Percentiles rank a stretch among this genome's conserved stretches.
Evolutionary conservation across 164 flowering plant genomes (phyloP).

Genomic region (Amborella trichopoda): DNA sequence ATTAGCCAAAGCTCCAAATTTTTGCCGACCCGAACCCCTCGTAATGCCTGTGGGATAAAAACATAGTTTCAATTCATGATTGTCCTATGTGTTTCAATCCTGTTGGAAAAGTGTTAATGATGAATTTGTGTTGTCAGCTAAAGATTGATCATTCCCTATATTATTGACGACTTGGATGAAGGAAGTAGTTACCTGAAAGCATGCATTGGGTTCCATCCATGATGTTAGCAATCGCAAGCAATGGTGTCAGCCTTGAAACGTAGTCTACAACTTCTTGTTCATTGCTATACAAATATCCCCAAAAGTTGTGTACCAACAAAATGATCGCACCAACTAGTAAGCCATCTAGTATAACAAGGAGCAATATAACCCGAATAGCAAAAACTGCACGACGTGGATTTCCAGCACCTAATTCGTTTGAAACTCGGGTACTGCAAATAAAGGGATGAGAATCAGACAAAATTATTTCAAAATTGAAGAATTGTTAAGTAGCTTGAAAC

Average conservation of each 20-base stretch:
- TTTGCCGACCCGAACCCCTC: slow-evolving; percentile 92
- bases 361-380: slow-evolving; percentile 22
- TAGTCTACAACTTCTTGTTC: slow-evolving; percentile 30
- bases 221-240: slow-evolving; percentile 27
- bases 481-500: not conserved
- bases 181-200: slow-evolving; percentile 45
- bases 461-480: not conserved
- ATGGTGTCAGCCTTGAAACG: slow-evolving; percentile 23
- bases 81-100: too few relatives aligned
- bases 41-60: slow-evolving; percentile 42
- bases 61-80: too few relatives aligned
- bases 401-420: slow-evolving; percentile 55
- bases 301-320: slow-evolving; percentile 14
- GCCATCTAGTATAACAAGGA: slow-evolving; percentile 18
- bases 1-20: slow-evolving; percentile 61
- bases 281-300: slow-evolving; percentile 34
- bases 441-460: not conserved
- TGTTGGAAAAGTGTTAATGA: too few relatives aligned
- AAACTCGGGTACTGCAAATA: slow-evolving; percentile 51
- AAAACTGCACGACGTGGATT: slow-evolving; percentile 21
- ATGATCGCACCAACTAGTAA: slow-evolving; percentile 7
- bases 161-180: too few relatives aligned
- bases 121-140: too few relatives aligned
- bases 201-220: slow-evolving; percentile 31
- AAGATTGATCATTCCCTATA: too few relatives aligned